Conservation (phyloP, 192 early-diverging fungal genomes). For the Helicostylum pulchrum region DNA sequence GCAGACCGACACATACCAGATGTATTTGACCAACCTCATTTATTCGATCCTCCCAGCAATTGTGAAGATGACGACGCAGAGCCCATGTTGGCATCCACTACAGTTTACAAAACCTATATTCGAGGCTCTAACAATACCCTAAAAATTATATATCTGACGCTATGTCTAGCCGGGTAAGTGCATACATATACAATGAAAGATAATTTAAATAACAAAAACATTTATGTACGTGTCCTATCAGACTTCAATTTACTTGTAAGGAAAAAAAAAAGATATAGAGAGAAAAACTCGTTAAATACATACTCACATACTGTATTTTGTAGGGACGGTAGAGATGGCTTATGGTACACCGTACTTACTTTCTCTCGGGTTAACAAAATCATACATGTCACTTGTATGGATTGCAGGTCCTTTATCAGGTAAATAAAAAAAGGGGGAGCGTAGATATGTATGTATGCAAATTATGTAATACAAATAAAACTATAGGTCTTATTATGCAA, state of each 20-base stretch:
- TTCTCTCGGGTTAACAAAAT: conserved; percentile 75
- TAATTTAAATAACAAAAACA: neutral
- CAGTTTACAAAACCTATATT: conserved; percentile 18
- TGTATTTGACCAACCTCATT: too few species aligned
- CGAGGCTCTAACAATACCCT: conserved; percentile 39
- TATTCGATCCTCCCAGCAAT: neutral
- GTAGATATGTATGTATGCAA: neutral
- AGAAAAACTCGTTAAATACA: neutral
- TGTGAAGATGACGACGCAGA: neutral
- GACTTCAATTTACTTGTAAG: conserved; percentile 68
- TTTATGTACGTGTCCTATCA: conserved; percentile 11
- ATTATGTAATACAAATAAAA: neutral
- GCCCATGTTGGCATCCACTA: neutral
- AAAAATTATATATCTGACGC: conserved; percentile 53
- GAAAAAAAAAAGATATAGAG: neutral
- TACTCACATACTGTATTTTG: neutral
- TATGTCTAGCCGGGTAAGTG: conserved; percentile 51
- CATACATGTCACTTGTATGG: conserved; percentile 90
- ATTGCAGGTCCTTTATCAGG: conserved; percentile 85
- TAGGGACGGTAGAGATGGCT: conserved; percentile 76
- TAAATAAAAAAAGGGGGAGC: conserved; percentile 10
- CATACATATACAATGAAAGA: neutral
- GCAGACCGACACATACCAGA: too few species aligned
- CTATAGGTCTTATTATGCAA: conserved; percentile 66
- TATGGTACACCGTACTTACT: conserved; percentile 83